Base-by-base conservation (phyloP, 257 asterid species). In the Leonotis leonurus region DNA sequence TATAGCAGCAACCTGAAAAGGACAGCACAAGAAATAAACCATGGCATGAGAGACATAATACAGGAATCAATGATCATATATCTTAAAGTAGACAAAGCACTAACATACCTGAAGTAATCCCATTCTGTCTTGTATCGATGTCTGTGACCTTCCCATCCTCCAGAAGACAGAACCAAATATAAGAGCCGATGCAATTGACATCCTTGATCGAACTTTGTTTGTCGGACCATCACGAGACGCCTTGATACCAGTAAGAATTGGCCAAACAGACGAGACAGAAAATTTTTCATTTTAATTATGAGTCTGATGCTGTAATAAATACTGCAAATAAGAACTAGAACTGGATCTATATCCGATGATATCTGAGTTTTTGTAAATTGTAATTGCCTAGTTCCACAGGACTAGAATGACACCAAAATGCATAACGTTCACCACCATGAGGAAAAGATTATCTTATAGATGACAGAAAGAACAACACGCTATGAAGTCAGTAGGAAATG, bases 141-240 rank as follows among this genome's bases (percentile, higher is more conserved):
- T 83, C 77, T 92, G 99, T 24, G 96, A 89, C 71, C 76, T 80
- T 65, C 95, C 97, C 91, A 89, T 92, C 74, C 97, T 86, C 99
- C 99, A 92, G 81, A 92, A 92, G 64, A 92, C 93, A 45, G 97
- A 92, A 65, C 99, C 99, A 79, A 92, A 89, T 80, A 92, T 89
- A 64, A 89, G 73, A 60, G 96, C 99, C 55, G 97, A 92, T 50
- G 99, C 95, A 41, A 92, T 56, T 11, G 99, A 92, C 99, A 92
- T 92, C 77, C 96, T 86, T 53, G 96, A 83, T 75, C 99, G 82
- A 75, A 92, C 91, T 85, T 83, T 83, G 75, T 92, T 92, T 56
- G 99, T 92, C 35, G 99, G 96, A 54, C 99, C 97, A 70, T 89
- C 99, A 70, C 99, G 97, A 78, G 88, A 89, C 63, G 97, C 99